A percentile compares a stretch with the other conserved stretches of the same genome.
Evolutionary conservation across 345 rosid species (phyloP).

Genomic region (Psidium guajava): DNA sequence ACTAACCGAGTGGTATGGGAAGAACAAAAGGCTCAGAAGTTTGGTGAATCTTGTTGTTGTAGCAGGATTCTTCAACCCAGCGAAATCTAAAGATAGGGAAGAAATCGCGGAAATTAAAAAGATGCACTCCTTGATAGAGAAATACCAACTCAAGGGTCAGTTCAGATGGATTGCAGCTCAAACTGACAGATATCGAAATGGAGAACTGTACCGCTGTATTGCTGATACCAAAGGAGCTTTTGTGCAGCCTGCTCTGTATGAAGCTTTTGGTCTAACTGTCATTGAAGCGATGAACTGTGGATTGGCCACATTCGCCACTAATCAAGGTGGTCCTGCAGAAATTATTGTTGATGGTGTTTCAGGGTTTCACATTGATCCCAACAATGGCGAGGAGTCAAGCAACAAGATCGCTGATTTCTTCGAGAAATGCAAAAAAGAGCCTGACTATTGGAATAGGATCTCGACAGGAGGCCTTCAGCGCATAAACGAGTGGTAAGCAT

Average conservation of each 20-base stretch:
- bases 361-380: slow-evolving; percentile 84
- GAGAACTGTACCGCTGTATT: slow-evolving; percentile 81
- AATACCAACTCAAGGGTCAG: slow-evolving; percentile 68
- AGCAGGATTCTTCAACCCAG: slow-evolving; percentile 79
- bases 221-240: slow-evolving; percentile 92
- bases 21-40: slow-evolving; percentile 59
- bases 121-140: slow-evolving; percentile 68
- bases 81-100: slow-evolving; percentile 77
- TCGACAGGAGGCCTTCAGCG: slow-evolving; percentile 60
- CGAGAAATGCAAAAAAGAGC: slow-evolving; percentile 45
- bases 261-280: slow-evolving; percentile 91
- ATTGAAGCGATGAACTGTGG: slow-evolving; percentile 99
- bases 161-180: slow-evolving; percentile 97
- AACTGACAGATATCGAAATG: slow-evolving; percentile 72
- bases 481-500: slow-evolving; percentile 63
- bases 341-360: slow-evolving; percentile 82
- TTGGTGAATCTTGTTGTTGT: slow-evolving; percentile 83
- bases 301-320: slow-evolving; percentile 83
- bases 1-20: slow-evolving; percentile 88
- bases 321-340: slow-evolving; percentile 94
- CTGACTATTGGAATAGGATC: slow-evolving; percentile 45
- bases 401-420: slow-evolving; percentile 70
- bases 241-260: slow-evolving; percentile 91
- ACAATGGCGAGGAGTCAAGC: slow-evolving; percentile 68
- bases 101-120: slow-evolving; percentile 76